Conservation (phyloP, 768 basidiomycete species). For the Dacryopinax primogenitus region DNA sequence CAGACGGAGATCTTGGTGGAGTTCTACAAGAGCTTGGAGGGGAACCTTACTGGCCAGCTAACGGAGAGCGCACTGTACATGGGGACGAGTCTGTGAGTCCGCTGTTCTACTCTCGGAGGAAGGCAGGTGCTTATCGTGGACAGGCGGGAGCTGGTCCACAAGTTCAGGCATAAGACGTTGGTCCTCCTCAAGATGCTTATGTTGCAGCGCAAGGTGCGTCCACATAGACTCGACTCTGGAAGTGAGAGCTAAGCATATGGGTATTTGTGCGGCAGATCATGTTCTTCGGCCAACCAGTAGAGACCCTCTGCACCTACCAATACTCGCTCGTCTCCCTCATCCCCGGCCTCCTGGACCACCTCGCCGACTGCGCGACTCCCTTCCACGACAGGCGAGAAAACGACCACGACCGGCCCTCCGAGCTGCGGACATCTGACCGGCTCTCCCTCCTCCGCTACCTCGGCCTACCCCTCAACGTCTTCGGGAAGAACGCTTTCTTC, state of each 20-base stretch:
- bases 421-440: slow-evolving; percentile 74
- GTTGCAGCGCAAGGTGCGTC: slow-evolving; percentile 72
- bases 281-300: slow-evolving; percentile 94
- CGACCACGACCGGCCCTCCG: slow-evolving; percentile 58
- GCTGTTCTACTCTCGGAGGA: background rate
- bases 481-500: slow-evolving; percentile 92
- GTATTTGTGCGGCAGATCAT: slow-evolving; percentile 48
- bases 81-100: slow-evolving; percentile 66
- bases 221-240: background rate
- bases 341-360: slow-evolving; percentile 74
- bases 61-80: slow-evolving; percentile 91
- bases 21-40: slow-evolving; percentile 66
- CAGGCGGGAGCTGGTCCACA: slow-evolving; percentile 84
- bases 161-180: slow-evolving; percentile 83
- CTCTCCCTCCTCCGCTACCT: slow-evolving; percentile 84
- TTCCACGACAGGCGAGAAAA: slow-evolving; percentile 50
- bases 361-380: slow-evolving; percentile 88
- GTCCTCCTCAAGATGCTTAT: slow-evolving; percentile 90
- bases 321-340: slow-evolving; percentile 91
- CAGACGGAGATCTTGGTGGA: slow-evolving; percentile 81
- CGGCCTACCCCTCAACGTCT: slow-evolving; percentile 88
- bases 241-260: background rate
- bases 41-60: slow-evolving; percentile 60
- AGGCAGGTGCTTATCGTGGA: slow-evolving; percentile 7
- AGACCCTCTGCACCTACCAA: slow-evolving; percentile 90